Percentiles rank a stretch among this genome's conserved stretches.
These are phyloP conservation scores for Hibiscus syriacus DNA, from an alignment of 345 rosid genomes.

Conservation along the genomic window DNA sequence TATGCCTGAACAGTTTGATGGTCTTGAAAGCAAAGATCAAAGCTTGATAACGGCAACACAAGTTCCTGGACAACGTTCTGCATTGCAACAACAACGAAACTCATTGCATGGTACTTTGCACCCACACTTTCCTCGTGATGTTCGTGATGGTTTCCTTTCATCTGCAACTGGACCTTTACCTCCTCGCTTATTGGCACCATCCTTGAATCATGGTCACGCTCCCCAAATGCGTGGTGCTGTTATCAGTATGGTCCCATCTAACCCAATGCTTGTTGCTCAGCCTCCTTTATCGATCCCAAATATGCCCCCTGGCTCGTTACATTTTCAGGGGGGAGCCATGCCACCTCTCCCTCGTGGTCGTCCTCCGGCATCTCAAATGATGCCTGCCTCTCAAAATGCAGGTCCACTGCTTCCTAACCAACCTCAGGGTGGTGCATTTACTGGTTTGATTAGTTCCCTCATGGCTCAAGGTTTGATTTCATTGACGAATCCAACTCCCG, in stretches of 20 bases:
- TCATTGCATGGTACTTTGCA: constrained; percentile 32
- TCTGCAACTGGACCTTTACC: constrained; percentile 38
- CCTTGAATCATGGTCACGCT: constrained; percentile 37
- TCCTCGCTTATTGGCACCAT: constrained; percentile 32
- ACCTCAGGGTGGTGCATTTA: constrained; percentile 46
- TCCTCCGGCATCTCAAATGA: constrained; percentile 37
- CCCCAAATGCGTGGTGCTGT: constrained; percentile 34
- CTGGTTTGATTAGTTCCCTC: constrained; percentile 79
- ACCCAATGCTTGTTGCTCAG: constrained; percentile 24
- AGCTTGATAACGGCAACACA: constrained; percentile 27
- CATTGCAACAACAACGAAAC: constrained; percentile 48
- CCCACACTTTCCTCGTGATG: constrained; percentile 34
- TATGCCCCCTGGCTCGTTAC: constrained; percentile 28
- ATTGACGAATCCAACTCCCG: constrained; percentile 47
- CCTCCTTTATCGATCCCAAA: constrained; percentile 39
- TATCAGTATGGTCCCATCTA: constrained; percentile 26
- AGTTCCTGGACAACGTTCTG: constrained; percentile 33
- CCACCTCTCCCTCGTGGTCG: constrained; percentile 62
- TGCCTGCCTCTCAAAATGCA: constrained; percentile 38
- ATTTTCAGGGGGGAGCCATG: constrained; percentile 31
- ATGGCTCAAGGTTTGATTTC: constrained; percentile 93
- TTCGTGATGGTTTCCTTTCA: constrained; percentile 29
- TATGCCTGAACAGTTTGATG: constrained; percentile 39
- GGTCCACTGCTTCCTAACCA: constrained; percentile 38
- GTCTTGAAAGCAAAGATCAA: constrained; percentile 33